Percentiles rank a stretch among this genome's conserved stretches.
These are phyloP conservation scores for Hymenoscyphus infarciens DNA, from an alignment of 2,329 filamentous ascomycete species.

Conservation along the genomic window DNA sequence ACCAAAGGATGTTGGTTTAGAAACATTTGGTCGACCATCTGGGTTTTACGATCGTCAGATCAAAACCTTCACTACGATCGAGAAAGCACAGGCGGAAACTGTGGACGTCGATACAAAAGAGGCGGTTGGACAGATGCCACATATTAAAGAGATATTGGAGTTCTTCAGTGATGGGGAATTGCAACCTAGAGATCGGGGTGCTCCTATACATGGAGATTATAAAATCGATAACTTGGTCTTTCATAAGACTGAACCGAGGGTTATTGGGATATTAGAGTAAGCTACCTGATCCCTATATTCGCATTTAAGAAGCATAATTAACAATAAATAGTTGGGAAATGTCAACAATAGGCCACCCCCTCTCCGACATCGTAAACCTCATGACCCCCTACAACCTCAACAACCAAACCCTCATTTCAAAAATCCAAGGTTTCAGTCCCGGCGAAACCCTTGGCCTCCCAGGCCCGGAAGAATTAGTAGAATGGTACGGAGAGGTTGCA, in stretches of 20 bases:
- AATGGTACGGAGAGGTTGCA: conserved; percentile 64
- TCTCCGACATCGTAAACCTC: conserved; percentile 86
- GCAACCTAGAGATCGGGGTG: conserved; percentile 74
- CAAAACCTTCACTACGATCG: conserved; percentile 76
- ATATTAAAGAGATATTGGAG: conserved; percentile 73
- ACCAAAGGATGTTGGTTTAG: conserved; percentile 63
- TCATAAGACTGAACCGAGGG: conserved; percentile 79
- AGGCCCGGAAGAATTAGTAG: conserved; percentile 52
- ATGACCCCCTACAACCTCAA: conserved; percentile 45
- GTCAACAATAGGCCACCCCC: conserved; percentile 93
- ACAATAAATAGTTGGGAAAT: conserved; percentile 73
- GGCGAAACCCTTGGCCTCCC: conserved; percentile 53
- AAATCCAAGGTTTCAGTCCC: conserved; percentile 38
- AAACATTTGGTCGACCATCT: conserved; percentile 64
- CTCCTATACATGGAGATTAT: conserved; percentile 91
- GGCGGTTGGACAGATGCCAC: conserved; percentile 76
- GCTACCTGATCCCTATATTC: conserved; percentile 34
- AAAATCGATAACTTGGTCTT: conserved; percentile 93
- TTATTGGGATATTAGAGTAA: conserved; percentile 88
- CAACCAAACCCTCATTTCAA: conserved; percentile 32
- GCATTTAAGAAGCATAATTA: not conserved
- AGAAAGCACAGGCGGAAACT: conserved; percentile 69
- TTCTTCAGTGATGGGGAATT: conserved; percentile 69
- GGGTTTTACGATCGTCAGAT: conserved; percentile 88
- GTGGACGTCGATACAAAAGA: conserved; percentile 73